Evolutionary conservation across 1,139 yeast species (phyloP), one percentile per base, ranked within the genome.

Genomic region (Trichomonascaceae sp.): DNA sequence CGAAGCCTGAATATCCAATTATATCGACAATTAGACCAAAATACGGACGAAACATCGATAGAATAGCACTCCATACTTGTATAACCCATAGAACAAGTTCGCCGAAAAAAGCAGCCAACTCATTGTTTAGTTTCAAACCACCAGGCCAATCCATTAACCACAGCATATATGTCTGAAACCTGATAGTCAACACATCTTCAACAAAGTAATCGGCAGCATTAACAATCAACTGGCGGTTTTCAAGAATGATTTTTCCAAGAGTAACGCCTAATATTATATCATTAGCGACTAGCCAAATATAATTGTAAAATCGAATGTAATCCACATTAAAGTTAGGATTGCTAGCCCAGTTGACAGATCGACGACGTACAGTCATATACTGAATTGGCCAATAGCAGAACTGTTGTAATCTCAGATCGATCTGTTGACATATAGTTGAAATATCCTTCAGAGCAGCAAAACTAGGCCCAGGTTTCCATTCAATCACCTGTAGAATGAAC

Each of bases 121-220:
- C 97, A 55, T 83, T 84, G 68, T 95, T 95, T 55, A 95, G 78
- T 66, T 95, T 95, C 64, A 95, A 83, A 1, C 99, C 99, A 9
- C 95, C 96, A 0, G 99, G 99, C 66, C 93, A 87, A 60, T 81
- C 81, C 72, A 91, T 89, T 39, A 95, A 75, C 95, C 96, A 87
- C 1, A 74, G 62, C 12, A 91, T 82, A 36, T 85, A 70, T 2
- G 66, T 61, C 44, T 76, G 73, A 51, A 85, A 70, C 43, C 70
- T 70, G 24, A 68, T 65, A 1, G 79, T 70, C 8, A 83, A 57
- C 0, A 64, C 52, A 22, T 69, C 64, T 47, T 77, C 75, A 45
- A 82, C 67, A 32, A 70, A 63, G 41, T 57, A 61, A 12, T 60
- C 60, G 10, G 67, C 54, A 7, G 53, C 53, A 0, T 60, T 53